phyloP scores from a whole-genome alignment of 345 rosid species.

The Eucalyptus cloeziana region DNA sequence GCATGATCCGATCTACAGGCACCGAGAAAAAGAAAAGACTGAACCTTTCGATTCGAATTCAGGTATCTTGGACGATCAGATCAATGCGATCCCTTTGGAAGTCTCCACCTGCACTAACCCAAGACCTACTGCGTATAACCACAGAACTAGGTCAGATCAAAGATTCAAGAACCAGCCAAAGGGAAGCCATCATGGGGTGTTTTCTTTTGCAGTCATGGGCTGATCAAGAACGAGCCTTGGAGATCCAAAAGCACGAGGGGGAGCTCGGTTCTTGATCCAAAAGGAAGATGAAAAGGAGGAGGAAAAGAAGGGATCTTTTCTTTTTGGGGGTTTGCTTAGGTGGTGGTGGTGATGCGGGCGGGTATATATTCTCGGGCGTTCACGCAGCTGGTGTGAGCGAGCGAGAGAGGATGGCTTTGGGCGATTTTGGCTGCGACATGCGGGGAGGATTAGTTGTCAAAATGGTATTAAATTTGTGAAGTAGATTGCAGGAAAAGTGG shows the following conservation, averaged over 20 bases:
- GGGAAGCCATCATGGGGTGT: background rate
- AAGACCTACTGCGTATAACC: background rate
- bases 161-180: background rate
- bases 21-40: background rate
- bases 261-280: background rate
- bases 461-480: background rate
- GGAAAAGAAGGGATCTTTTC: background rate
- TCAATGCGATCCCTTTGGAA: conserved; percentile 85
- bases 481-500: background rate
- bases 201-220: background rate
- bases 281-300: background rate
- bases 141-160: background rate
- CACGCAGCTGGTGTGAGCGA: background rate
- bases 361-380: background rate
- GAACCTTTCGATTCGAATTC: background rate
- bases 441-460: background rate
- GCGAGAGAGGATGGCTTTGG: background rate
- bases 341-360: background rate
- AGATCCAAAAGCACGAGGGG: background rate
- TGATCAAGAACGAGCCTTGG: background rate
- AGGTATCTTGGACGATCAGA: conserved; percentile 8
- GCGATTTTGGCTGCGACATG: background rate
- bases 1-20: conserved; percentile 31
- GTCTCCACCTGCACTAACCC: conserved; percentile 34
- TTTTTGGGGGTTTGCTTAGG: background rate